Evolutionary conservation across 2,329 filamentous ascomycete genomes (phyloP).

Genomic region (Sporothrix pseudoabietina): DNA sequence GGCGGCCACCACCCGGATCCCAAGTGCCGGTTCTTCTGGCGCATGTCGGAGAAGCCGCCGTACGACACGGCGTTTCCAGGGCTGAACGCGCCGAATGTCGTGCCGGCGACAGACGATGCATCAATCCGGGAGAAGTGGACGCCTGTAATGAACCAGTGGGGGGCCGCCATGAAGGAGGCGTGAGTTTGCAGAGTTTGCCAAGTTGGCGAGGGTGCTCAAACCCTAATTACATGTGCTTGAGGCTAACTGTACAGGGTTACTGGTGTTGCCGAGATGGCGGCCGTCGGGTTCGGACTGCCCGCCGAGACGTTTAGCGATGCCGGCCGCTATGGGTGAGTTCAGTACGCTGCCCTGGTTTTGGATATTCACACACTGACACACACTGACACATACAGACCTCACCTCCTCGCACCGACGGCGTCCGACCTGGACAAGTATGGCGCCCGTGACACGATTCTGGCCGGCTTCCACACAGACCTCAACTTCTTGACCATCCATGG

Average conservation of each 20-base stretch:
- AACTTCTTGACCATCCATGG: slow-evolving; percentile 68
- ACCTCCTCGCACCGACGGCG: slow-evolving; percentile 62
- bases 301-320: slow-evolving; percentile 57
- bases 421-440: slow-evolving; percentile 60
- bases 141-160: slow-evolving; percentile 60
- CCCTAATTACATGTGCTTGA: not conserved
- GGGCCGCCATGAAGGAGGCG: slow-evolving; percentile 62
- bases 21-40: slow-evolving; percentile 66
- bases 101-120: slow-evolving; percentile 48
- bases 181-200: slow-evolving; percentile 41
- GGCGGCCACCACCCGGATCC: slow-evolving; percentile 59
- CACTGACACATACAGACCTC: slow-evolving; percentile 47
- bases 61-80: slow-evolving; percentile 59
- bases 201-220: slow-evolving; percentile 36
- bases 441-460: slow-evolving; percentile 58
- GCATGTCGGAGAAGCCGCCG: slow-evolving; percentile 57
- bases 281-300: slow-evolving; percentile 57
- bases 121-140: slow-evolving; percentile 56
- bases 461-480: slow-evolving; percentile 65
- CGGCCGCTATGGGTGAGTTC: slow-evolving; percentile 56
- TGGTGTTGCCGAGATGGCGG: slow-evolving; percentile 61
- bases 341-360: slow-evolving; percentile 18
- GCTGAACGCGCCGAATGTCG: slow-evolving; percentile 58
- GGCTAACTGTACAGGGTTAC: slow-evolving; percentile 43
- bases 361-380: not conserved